These are phyloP conservation scores for Filobasidium wieringae DNA, from an alignment of 768 basidiomycete species.

Conservation along the genomic window DNA sequence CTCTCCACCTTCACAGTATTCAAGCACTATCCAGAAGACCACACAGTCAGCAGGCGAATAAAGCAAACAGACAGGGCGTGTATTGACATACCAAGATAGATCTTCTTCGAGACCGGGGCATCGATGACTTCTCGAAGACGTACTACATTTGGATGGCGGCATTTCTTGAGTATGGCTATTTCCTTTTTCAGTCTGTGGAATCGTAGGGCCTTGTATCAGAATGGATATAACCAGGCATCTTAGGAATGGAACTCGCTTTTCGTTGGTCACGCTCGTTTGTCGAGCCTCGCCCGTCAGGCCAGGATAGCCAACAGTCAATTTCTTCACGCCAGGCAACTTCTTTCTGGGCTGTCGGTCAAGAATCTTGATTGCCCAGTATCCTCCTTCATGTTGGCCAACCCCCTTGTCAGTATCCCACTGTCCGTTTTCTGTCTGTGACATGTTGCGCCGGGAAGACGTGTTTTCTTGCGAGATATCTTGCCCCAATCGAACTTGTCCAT, in stretches of 20 bases:
- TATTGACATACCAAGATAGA: slow-evolving; percentile 91
- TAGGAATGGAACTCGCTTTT: slow-evolving; percentile 30
- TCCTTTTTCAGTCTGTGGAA: slow-evolving; percentile 68
- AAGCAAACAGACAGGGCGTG: not conserved
- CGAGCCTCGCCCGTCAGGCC: not conserved
- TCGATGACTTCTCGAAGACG: slow-evolving; percentile 88
- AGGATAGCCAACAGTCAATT: slow-evolving; percentile 45
- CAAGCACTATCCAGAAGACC: slow-evolving; percentile 63
- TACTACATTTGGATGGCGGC: slow-evolving; percentile 78
- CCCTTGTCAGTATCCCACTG: slow-evolving; percentile 9
- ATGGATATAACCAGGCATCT: not conserved
- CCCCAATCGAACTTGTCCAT: slow-evolving; percentile 77
- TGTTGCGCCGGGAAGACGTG: too few relatives aligned
- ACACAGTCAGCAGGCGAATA: too few relatives aligned
- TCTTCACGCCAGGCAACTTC: slow-evolving; percentile 54
- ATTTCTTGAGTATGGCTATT: slow-evolving; percentile 98
- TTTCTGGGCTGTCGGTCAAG: slow-evolving; percentile 49
- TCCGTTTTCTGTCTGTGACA: not conserved
- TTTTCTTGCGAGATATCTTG: slow-evolving; percentile 41
- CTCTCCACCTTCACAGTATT: slow-evolving; percentile 90
- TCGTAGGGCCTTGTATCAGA: not conserved
- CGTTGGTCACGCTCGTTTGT: slow-evolving; percentile 7
- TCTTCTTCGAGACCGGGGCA: slow-evolving; percentile 70
- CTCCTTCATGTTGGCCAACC: slow-evolving; percentile 4
- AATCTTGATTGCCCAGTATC: slow-evolving; percentile 41